Conservation (phyloP, 768 basidiomycete genomes). For the Termitomyces titanicus region DNA sequence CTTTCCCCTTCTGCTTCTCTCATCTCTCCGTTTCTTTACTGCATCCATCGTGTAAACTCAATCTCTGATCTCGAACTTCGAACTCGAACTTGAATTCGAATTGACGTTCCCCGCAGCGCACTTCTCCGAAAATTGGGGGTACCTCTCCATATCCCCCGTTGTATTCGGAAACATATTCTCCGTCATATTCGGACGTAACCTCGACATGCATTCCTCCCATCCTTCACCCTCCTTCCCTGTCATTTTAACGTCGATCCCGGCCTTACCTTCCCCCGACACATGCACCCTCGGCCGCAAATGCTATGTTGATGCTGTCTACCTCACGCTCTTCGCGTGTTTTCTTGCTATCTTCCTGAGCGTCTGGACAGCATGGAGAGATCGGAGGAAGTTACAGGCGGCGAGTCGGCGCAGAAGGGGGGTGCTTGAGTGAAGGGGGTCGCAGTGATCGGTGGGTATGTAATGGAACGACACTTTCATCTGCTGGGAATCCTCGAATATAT, state of each 20-base stretch:
- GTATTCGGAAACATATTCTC: conserved; percentile 81
- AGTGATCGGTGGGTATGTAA: no score
- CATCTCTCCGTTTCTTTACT: no score
- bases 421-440: no score
- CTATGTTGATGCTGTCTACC: conserved; percentile 53
- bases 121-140: conserved; percentile 88
- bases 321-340: conserved; percentile 47
- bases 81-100: no score
- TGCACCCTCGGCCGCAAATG: conserved; percentile 59
- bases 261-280: conserved; percentile 24
- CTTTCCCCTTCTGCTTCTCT: no score
- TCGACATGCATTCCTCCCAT: conserved; percentile 61
- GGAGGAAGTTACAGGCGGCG: conserved; percentile 24
- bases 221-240: no score
- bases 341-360: conserved; percentile 43
- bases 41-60: no score
- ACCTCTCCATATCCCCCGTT: conserved; percentile 67
- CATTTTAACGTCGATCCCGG: not conserved
- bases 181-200: conserved; percentile 75
- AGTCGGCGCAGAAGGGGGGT: no score
- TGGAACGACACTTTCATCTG: no score
- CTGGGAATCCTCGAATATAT: no score
- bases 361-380: conserved; percentile 50
- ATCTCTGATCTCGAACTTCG: no score
- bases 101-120: conserved; percentile 39